Base-by-base conservation (phyloP, 495 filamentous ascomycete genomes). In the Neurospora cerealis region DNA sequence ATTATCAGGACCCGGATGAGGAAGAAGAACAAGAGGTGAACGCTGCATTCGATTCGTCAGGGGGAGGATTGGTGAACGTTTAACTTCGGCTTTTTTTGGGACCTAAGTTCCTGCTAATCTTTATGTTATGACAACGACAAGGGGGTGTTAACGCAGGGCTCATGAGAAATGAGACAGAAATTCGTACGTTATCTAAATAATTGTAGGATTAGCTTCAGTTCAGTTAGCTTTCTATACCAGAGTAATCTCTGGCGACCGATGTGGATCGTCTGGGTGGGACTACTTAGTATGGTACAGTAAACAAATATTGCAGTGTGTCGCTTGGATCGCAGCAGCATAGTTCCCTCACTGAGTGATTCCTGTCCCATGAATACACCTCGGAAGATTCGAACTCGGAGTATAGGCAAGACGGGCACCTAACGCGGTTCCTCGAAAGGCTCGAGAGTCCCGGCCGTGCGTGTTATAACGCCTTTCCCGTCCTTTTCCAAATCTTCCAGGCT, bases 1-100 rank as follows among this genome's bases (percentile, higher is more conserved):
- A 66, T 75, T 39, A 78, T 81, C 69, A 77, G 77, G 17, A 81
- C 79, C 21, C 71, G 77, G 19, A 76, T 74, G 66, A 74, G 79
- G 24, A 78, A 80, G 72, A 71, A 71, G 75, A 77, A 77, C 76
- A 72, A 72, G 38, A 36, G 44, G 54, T 46, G 24, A 69, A 34
- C 32, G 44, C 32, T 17, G 71, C 44, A 40, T 69, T 13, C 71
- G 28, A 32, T 32, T 34, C 44, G 32, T 72, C 24, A 54, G 6
- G 34, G 54, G 54, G 54, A 4, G 15, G 24, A 66, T 66, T 66
- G 54, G 54, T 66, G 28, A 66, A 66, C 54, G 28, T 34, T 36
- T 32, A 34, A 66, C 54, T 66, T 62, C 28, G 54, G 54, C 54
- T 62, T 62, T 62, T 60, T 60, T 66, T 66, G 54, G 54, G 54